Base-by-base conservation (phyloP, 2,329 filamentous ascomycete species). In the Boeremia exigua region DNA sequence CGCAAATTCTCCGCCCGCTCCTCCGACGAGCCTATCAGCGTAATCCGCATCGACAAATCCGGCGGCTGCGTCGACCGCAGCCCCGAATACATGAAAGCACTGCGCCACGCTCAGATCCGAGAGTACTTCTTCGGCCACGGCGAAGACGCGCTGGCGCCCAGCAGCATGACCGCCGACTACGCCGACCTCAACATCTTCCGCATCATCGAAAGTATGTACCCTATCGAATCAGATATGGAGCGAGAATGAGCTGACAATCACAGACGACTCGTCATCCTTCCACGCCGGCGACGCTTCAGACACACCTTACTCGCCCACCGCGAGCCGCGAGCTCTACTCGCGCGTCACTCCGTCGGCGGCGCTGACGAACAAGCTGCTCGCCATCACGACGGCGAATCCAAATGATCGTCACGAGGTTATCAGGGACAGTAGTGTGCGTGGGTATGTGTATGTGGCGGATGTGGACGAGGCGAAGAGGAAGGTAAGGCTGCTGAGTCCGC, bases 111-210 rank as follows among this genome's bases (percentile, higher is more conserved):
- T 0, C 85, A 90, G 46, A 92, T 97, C 48, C 89, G 90, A 63
- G 89, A 93, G 66, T 99, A 99, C 76, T 99, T 99, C 79, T 99
- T 97, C 72, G 95, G 95, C 9, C 89, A 90, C 60, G 71, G 71
- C 46, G 67, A 84, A 1, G 87, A 86, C 59, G 85, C 89, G 54
- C 80, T 99, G 2, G 95, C 90, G 40, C 95, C 95, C 0, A 90
- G 93, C 66, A 96, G 92, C 6, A 91, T 96, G 68, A 89, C 90
- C 56, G 86, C 96, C 4, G 88, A 92, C 59, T 95, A 92, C 71
- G 82, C 86, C 55, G 85, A 87, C 8, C 74, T 97, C 34, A 82
- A 86, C 2, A 83, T 98, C 38, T 96, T 90, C 79, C 86, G 84
- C 60, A 81, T 89, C 27, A 82, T 83, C 4, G 83, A 89, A 55